A percentile compares a stretch with the other conserved stretches of the same genome.
phyloP scores from a whole-genome alignment of 2,329 filamentous ascomycete genomes.

The Cladophialophora exuberans region DNA sequence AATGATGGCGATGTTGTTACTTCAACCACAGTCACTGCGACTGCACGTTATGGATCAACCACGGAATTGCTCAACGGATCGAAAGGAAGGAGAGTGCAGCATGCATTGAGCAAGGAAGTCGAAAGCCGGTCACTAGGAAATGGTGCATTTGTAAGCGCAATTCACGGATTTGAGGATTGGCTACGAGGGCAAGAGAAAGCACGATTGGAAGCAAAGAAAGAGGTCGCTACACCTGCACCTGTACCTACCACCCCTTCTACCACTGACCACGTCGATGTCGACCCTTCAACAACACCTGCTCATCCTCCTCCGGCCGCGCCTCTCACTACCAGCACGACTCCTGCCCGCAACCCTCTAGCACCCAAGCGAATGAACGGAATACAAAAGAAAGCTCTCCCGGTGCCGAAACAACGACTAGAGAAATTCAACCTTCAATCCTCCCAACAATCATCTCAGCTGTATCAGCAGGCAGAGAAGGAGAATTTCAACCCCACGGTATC shows the following conservation, averaged over 20 bases:
- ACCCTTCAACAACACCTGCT: not conserved
- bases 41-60: constrained; percentile 24
- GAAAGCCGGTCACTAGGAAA: constrained; percentile 30
- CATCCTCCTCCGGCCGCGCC: not conserved
- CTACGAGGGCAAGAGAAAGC: constrained; percentile 22
- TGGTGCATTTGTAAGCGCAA: constrained; percentile 30
- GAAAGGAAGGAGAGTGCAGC: constrained; percentile 31
- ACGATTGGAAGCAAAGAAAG: constrained; percentile 15
- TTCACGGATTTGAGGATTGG: constrained; percentile 34
- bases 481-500: constrained; percentile 27
- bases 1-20: constrained; percentile 29
- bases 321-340: not conserved
- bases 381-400: constrained; percentile 30
- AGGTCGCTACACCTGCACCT: not conserved
- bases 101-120: constrained; percentile 32
- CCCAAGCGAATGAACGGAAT: constrained; percentile 28
- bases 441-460: not conserved
- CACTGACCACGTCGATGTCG: not conserved
- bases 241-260: not conserved
- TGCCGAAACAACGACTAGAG: constrained; percentile 30
- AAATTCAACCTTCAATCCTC: constrained; percentile 9
- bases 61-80: constrained; percentile 21
- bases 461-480: constrained; percentile 25
- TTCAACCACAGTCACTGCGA: constrained; percentile 26
- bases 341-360: constrained; percentile 26